A percentile compares a stretch with the other conserved stretches of the same genome.
phyloP scores from a whole-genome alignment of 495 filamentous ascomycete genomes.

The Aspergillus nidulans region DNA sequence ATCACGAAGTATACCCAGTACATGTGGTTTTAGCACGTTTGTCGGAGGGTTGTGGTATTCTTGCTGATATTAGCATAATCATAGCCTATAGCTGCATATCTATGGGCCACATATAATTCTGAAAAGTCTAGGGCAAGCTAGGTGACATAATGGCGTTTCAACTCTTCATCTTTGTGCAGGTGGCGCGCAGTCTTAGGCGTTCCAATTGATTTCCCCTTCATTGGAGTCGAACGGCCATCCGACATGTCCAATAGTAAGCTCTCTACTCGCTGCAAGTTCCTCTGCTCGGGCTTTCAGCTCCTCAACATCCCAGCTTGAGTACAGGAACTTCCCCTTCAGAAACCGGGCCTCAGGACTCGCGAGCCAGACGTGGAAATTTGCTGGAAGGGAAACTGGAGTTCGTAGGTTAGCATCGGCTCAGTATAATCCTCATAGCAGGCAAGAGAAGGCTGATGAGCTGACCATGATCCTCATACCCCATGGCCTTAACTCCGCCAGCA shows the following conservation, averaged over 20 bases:
- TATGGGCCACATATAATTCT: too few species aligned
- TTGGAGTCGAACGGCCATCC: not conserved
- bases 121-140: not conserved
- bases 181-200: not conserved
- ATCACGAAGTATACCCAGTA: not conserved
- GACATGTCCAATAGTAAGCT: not conserved
- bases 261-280: constrained; percentile 17
- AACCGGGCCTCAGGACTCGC: constrained; percentile 38
- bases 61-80: too few species aligned
- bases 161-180: not conserved
- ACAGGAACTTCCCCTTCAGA: constrained; percentile 40
- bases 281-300: constrained; percentile 54
- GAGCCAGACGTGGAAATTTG: constrained; percentile 34
- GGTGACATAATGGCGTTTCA: too few species aligned
- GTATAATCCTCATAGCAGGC: not conserved
- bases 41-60: too few species aligned
- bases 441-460: not conserved
- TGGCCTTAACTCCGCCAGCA: not conserved
- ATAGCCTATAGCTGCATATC: too few species aligned
- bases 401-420: not conserved
- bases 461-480: constrained; percentile 4
- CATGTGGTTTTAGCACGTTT: too few species aligned
- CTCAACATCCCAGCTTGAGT: constrained; percentile 47
- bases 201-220: not conserved
- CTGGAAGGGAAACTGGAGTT: constrained; percentile 20